Evolutionary conservation across 225 moss, liverwort and hornwort genomes (phyloP).

Genomic region (Pleurozium schreberi): DNA sequence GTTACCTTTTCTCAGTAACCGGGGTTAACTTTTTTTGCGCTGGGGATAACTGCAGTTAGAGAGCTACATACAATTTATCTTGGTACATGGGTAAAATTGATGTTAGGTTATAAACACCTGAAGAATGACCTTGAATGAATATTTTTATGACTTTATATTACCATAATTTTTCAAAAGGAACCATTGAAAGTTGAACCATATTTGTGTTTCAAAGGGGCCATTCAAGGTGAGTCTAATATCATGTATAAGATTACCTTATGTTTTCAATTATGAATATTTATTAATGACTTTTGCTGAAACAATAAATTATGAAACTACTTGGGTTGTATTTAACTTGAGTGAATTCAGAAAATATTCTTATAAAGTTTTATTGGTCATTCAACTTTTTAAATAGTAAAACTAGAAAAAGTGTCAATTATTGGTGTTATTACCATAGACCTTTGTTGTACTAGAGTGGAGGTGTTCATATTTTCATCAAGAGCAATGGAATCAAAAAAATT

Average conservation of each 20-base stretch:
- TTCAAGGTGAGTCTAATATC: background rate
- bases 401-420: too few relatives aligned
- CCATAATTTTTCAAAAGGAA: background rate
- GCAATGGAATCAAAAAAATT: fast-evolving
- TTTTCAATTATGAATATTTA: background rate
- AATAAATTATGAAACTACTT: fast-evolving
- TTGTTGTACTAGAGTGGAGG: fast-evolving
- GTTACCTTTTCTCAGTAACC: background rate
- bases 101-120: background rate
- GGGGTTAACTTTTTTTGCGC: background rate
- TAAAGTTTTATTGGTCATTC: background rate
- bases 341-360: background rate
- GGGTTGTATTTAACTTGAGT: background rate
- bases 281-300: fast-evolving
- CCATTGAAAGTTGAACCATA: background rate
- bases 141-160: fast-evolving
- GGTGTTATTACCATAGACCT: background rate
- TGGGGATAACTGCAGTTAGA: background rate
- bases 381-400: background rate
- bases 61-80: background rate
- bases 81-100: background rate
- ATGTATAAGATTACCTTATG: background rate
- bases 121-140: background rate
- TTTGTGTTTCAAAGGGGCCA: background rate
- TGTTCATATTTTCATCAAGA: background rate